Percentiles rank a stretch among this genome's conserved stretches.
Evolutionary conservation across 176 grass and related monocot species (phyloP).

Genomic region (Leersia perrieri): DNA sequence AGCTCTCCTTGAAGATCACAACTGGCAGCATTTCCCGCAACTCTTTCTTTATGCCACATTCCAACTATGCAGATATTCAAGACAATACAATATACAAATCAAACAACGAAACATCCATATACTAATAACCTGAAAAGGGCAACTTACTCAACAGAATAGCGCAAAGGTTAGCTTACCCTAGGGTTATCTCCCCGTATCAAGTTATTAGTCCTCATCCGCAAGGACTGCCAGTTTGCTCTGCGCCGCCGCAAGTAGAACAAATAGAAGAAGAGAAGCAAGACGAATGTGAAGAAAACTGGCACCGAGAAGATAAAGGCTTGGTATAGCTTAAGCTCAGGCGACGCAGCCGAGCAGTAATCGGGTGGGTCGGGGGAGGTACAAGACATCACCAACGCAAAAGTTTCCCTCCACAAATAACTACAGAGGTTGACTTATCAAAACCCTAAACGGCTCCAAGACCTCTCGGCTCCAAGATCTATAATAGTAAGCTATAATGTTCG

Average conservation of each 20-base stretch:
- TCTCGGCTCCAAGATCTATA: not conserved
- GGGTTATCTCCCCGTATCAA: conserved; percentile 62
- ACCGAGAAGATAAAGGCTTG: conserved; percentile 92
- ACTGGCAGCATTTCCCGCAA: conserved; percentile 89
- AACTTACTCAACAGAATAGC: not conserved
- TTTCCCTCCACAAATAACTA: not conserved
- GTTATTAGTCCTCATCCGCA: conserved; percentile 63
- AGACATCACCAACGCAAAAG: conserved; percentile 57
- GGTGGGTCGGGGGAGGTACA: conserved; percentile 70
- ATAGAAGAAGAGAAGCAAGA: conserved; percentile 85
- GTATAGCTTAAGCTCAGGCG: conserved; percentile 88
- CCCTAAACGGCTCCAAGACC: not conserved
- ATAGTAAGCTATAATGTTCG: not conserved
- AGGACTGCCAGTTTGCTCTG: conserved; percentile 82
- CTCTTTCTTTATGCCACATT: conserved; percentile 81
- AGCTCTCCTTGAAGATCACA: conserved; percentile 90
- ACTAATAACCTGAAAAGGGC: not conserved
- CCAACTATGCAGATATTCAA: conserved; percentile 40
- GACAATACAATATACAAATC: not conserved
- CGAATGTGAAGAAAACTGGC: conserved; percentile 85
- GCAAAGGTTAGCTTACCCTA: conserved; percentile 45
- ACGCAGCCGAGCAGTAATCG: conserved; percentile 62
- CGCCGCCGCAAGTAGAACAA: conserved; percentile 77
- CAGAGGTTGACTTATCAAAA: not conserved
- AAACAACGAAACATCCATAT: conserved; percentile 11